Conservation (phyloP, 305 asterid species). For the Andrographis paniculata region DNA sequence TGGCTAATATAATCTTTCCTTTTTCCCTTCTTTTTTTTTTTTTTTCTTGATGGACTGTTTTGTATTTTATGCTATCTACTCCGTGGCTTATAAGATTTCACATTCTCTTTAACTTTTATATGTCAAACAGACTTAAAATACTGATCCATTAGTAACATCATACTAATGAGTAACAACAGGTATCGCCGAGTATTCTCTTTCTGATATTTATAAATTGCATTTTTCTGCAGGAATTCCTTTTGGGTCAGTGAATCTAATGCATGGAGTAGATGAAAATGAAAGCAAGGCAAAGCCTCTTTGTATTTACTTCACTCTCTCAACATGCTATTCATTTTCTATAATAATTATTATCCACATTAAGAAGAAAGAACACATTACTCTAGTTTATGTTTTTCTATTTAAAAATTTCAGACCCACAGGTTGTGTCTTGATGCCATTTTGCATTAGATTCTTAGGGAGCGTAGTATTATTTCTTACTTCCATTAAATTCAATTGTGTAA, state of each 20-base stretch:
- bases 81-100: conserved; percentile 3
- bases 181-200: conserved; percentile 6
- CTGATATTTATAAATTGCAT: conserved; percentile 21
- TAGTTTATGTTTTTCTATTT: background rate
- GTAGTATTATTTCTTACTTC: background rate
- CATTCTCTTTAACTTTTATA: background rate
- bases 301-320: conserved; percentile 50
- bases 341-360: background rate
- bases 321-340: conserved; percentile 21
- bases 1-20: conserved; percentile 1
- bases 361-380: background rate
- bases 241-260: conserved; percentile 90
- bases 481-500: background rate
- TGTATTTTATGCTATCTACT: conserved; percentile 4
- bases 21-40: conserved; percentile 5
- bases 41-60: conserved; percentile 4
- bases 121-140: background rate
- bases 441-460: background rate
- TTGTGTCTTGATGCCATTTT: background rate
- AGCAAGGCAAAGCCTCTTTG: conserved; percentile 91
- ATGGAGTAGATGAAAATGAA: conserved; percentile 94
- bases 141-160: background rate
- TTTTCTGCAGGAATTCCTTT: conserved; percentile 86
- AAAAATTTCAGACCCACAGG: background rate
- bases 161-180: background rate